Evolutionary conservation across 2,329 filamentous ascomycete species (phyloP).

Genomic region (Paecilomyces sp.): DNA sequence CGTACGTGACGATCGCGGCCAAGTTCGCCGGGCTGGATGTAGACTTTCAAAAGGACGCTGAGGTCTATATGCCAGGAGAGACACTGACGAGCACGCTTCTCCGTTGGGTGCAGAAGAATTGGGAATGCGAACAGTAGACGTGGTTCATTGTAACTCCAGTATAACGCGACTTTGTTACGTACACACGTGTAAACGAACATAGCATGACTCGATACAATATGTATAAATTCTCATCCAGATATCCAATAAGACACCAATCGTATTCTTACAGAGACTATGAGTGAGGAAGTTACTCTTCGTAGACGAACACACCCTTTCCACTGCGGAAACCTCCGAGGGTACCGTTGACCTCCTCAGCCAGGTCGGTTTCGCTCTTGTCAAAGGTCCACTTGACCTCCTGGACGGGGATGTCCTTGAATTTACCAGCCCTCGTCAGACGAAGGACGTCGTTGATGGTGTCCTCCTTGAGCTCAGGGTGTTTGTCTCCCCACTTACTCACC

Average conservation of each 20-base stretch:
- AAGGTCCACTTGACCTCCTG: slow-evolving; percentile 76
- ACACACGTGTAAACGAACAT: not conserved
- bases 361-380: slow-evolving; percentile 62
- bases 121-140: slow-evolving; percentile 32
- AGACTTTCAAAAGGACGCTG: slow-evolving; percentile 41
- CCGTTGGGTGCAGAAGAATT: slow-evolving; percentile 53
- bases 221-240: not conserved
- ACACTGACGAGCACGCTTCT: slow-evolving; percentile 52
- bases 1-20: slow-evolving; percentile 70
- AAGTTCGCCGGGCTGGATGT: slow-evolving; percentile 51
- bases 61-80: slow-evolving; percentile 45
- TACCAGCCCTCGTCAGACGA: slow-evolving; percentile 62
- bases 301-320: slow-evolving; percentile 88
- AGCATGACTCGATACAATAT: not conserved
- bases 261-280: not conserved
- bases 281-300: slow-evolving; percentile 42
- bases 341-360: slow-evolving; percentile 70
- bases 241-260: not conserved
- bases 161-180: not conserved
- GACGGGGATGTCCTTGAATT: slow-evolving; percentile 79
- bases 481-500: slow-evolving; percentile 83
- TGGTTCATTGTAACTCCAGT: not conserved
- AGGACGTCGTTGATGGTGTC: slow-evolving; percentile 81
- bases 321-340: slow-evolving; percentile 76
- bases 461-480: slow-evolving; percentile 64